phyloP scores from a whole-genome alignment of 768 basidiomycete genomes.

The Leccinum ochraceum region DNA sequence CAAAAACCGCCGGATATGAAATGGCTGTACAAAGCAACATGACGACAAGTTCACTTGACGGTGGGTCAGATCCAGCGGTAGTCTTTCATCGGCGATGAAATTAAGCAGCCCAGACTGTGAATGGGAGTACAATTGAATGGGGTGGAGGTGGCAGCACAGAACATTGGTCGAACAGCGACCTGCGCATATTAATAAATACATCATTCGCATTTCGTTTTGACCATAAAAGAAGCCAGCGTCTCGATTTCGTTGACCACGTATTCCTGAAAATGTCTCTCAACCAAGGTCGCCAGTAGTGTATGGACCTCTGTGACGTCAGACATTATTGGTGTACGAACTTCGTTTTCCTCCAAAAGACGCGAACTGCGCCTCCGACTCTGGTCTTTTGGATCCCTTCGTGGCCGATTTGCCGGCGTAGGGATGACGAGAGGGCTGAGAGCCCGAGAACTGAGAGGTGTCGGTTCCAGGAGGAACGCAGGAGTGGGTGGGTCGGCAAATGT shows the following conservation, averaged over 20 bases:
- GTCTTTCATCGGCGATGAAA: constrained; percentile 7
- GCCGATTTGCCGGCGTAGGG: constrained; percentile 66
- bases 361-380: constrained; percentile 65
- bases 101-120: constrained; percentile 5
- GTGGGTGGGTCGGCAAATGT: constrained; percentile 68
- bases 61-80: not conserved
- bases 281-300: constrained; percentile 63
- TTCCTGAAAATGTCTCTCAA: constrained; percentile 72
- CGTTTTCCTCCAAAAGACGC: constrained; percentile 65
- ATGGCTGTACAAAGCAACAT: constrained; percentile 2
- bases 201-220: constrained; percentile 59
- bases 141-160: constrained; percentile 7
- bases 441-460: constrained; percentile 45
- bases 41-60: not conserved
- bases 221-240: constrained; percentile 80
- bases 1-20: not conserved
- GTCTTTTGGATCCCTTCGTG: constrained; percentile 68
- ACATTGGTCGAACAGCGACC: constrained; percentile 18
- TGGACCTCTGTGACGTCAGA: constrained; percentile 73
- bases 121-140: constrained; percentile 19
- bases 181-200: constrained; percentile 21
- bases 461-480: constrained; percentile 59
- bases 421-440: constrained; percentile 49
- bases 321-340: constrained; percentile 60
- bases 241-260: constrained; percentile 70